Conservation (phyloP, 1,139 yeast species). For the Yamadazyma jaroonii region DNA sequence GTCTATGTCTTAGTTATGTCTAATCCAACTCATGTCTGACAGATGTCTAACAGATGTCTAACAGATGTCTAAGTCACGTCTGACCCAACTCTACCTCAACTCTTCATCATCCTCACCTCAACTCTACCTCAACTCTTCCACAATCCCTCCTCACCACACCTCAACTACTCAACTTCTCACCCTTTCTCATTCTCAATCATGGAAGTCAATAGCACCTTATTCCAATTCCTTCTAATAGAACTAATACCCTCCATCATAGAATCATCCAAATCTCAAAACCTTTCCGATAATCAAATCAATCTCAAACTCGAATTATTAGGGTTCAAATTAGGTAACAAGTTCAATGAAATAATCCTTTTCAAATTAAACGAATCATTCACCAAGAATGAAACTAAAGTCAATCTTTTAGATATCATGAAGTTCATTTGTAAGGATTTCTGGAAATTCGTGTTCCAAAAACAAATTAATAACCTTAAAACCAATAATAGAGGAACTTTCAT, state of each 20-base stretch:
- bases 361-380: conserved; percentile 21
- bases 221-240: conserved; percentile 69
- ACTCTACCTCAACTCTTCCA: too few relatives aligned
- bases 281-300: conserved; percentile 44
- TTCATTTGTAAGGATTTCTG: conserved; percentile 91
- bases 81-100: too few relatives aligned
- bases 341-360: conserved; percentile 71
- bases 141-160: too few relatives aligned
- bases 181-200: not conserved
- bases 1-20: too few relatives aligned
- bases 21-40: too few relatives aligned
- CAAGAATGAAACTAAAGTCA: conserved; percentile 30
- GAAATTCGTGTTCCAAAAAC: conserved; percentile 76
- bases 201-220: conserved; percentile 24
- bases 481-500: conserved; percentile 89
- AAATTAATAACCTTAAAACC: conserved; percentile 87
- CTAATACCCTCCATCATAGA: conserved; percentile 68
- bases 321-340: conserved; percentile 66
- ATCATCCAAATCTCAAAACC: conserved; percentile 33
- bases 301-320: conserved; percentile 69
- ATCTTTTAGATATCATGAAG: conserved; percentile 80
- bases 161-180: not conserved
- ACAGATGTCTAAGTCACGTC: too few relatives aligned
- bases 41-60: too few relatives aligned
- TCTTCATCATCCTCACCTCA: too few relatives aligned